phyloP scores from a whole-genome alignment of 495 filamentous ascomycete species.

The Neurospora terricola region DNA sequence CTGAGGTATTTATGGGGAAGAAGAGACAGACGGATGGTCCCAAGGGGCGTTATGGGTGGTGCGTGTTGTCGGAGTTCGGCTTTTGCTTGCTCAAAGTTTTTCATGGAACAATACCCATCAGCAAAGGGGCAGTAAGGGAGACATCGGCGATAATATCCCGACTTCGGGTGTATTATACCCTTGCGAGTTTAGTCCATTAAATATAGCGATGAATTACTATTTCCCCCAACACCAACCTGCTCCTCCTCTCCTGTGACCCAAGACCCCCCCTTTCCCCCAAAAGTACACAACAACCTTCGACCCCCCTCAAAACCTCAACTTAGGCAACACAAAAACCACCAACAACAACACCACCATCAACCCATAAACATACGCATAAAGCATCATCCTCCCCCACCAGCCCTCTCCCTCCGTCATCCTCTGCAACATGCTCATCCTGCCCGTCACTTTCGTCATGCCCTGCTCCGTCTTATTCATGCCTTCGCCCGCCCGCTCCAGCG shows the following conservation, averaged over 20 bases:
- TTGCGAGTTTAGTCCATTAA: neutral
- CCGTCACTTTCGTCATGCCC: conserved; percentile 64
- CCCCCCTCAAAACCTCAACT: conserved; percentile 63
- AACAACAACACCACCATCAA: conserved; percentile 64
- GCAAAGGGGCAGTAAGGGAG: neutral
- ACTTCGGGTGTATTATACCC: neutral
- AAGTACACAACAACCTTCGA: no score
- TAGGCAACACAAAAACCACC: conserved; percentile 73
- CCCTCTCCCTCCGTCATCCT: conserved; percentile 76
- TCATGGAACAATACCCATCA: neutral
- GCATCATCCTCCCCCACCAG: conserved; percentile 74
- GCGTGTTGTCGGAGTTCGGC: neutral
- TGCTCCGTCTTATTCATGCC: conserved; percentile 66
- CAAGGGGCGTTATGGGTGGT: neutral
- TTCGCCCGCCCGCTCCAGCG: conserved; percentile 57
- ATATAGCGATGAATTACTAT: neutral
- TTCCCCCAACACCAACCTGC: neutral
- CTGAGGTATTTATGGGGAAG: neutral
- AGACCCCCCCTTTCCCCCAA: no score
- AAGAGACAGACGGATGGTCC: neutral
- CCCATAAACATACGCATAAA: conserved; percentile 75
- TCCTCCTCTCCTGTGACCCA: neutral
- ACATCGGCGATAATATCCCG: neutral
- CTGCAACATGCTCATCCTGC: conserved; percentile 61
- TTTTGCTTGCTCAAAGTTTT: neutral